Conservation (phyloP, 306 rosid genomes). For the Medicago ruthenica region DNA sequence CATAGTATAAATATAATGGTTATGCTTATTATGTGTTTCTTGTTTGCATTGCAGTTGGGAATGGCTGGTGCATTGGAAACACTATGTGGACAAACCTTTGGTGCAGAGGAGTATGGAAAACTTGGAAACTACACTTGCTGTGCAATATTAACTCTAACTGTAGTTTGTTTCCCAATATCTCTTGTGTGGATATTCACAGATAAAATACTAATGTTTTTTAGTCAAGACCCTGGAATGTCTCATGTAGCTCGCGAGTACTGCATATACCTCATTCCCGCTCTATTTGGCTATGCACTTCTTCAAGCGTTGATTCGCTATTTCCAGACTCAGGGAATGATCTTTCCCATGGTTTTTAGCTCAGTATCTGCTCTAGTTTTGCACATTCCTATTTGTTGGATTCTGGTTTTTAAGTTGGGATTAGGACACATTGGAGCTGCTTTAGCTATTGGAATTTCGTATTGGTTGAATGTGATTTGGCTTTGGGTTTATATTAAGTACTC, state of each 20-base stretch:
- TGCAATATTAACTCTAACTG: constrained; percentile 50
- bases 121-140: constrained; percentile 60
- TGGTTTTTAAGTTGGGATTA: constrained; percentile 52
- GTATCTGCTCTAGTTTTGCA: constrained; percentile 53
- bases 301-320: constrained; percentile 55
- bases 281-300: constrained; percentile 55
- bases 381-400: constrained; percentile 61
- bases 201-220: constrained; percentile 46
- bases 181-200: constrained; percentile 65
- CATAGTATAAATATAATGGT: too few relatives aligned
- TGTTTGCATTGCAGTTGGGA: constrained; percentile 53
- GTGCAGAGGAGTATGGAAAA: constrained; percentile 58
- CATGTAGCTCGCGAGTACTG: constrained; percentile 49
- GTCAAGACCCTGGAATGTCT: constrained; percentile 63
- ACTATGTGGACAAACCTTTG: constrained; percentile 65
- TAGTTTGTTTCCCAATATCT: constrained; percentile 63
- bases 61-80: constrained; percentile 75
- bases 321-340: constrained; percentile 56
- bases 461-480: constrained; percentile 62
- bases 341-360: constrained; percentile 58
- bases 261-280: constrained; percentile 52
- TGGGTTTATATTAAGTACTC: constrained; percentile 54
- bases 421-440: constrained; percentile 71
- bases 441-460: constrained; percentile 65
- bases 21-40: not conserved